phyloP scores from a whole-genome alignment of 202 grass and related monocot species.

The Panicum virgatum region DNA sequence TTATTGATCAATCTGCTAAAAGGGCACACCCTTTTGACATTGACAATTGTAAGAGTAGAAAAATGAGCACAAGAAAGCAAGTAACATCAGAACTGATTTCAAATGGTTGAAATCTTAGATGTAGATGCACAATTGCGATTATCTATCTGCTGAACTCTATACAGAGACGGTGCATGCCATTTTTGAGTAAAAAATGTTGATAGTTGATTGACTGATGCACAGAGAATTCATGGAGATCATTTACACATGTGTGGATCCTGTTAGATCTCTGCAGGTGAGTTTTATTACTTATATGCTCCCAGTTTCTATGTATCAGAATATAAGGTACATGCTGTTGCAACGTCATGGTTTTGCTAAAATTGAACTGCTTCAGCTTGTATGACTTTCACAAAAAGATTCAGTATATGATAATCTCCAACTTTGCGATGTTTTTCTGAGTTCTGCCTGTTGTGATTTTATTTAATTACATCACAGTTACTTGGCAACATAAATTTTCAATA shows the following conservation, averaged over 20 bases:
- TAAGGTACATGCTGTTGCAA: not conserved
- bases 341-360: not conserved
- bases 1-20: conserved; percentile 17
- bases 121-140: not conserved
- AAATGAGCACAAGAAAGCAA: conserved; percentile 34
- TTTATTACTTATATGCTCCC: not conserved
- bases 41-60: conserved; percentile 13
- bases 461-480: not conserved
- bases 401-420: conserved; percentile 1
- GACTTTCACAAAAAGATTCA: conserved; percentile 19
- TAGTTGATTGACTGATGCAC: not conserved
- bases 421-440: not conserved
- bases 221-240: not conserved
- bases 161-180: not conserved
- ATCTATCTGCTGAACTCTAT: conserved; percentile 13
- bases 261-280: conserved; percentile 13
- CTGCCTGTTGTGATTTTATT: not conserved
- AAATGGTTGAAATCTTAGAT: conserved; percentile 33
- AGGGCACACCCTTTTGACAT: conserved; percentile 27
- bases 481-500: not conserved
- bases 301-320: not conserved
- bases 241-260: conserved; percentile 19
- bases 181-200: conserved; percentile 8
- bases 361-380: conserved; percentile 3
- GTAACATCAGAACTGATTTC: conserved; percentile 19